Evolutionary conservation across 495 filamentous ascomycete genomes (phyloP).

Genomic region (Hypoxylon crocopeplum): DNA sequence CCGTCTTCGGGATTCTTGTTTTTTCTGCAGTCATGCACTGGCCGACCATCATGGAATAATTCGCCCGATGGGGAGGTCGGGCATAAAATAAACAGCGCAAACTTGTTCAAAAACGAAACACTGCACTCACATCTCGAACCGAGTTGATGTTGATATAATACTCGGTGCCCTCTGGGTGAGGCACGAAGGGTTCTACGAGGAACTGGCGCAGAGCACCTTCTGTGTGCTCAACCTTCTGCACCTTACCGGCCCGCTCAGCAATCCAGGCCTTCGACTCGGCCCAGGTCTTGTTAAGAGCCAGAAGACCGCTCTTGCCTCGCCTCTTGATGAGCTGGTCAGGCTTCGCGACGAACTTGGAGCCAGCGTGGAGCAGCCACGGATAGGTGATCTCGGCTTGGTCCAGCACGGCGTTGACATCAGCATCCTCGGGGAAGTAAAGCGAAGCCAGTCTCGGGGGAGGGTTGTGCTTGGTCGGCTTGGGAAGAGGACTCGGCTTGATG

Average conservation of each 20-base stretch:
- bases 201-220: conserved; percentile 90
- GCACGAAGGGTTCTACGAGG: conserved; percentile 97
- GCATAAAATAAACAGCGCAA: conserved; percentile 32
- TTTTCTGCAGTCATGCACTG: conserved; percentile 26
- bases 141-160: conserved; percentile 99
- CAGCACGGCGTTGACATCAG: conserved; percentile 80
- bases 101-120: conserved; percentile 18
- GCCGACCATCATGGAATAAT: conserved; percentile 12
- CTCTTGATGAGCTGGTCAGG: conserved; percentile 99
- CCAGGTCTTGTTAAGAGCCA: conserved; percentile 98
- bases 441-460: conserved; percentile 87
- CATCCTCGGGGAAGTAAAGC: conserved; percentile 91
- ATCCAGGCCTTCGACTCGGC: conserved; percentile 91
- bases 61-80: conserved; percentile 13
- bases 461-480: conserved; percentile 86
- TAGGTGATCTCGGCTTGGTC: conserved; percentile 94
- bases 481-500: conserved; percentile 97
- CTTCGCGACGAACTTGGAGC: conserved; percentile 96
- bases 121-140: conserved; percentile 78
- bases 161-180: conserved; percentile 89
- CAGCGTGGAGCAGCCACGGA: conserved; percentile 85
- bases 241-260: conserved; percentile 87
- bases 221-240: conserved; percentile 89
- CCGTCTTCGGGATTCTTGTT: background rate
- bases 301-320: conserved; percentile 95